Base-by-base conservation (phyloP, 2,329 filamentous ascomycete genomes). In the Proliferodiscus dingleyae region DNA sequence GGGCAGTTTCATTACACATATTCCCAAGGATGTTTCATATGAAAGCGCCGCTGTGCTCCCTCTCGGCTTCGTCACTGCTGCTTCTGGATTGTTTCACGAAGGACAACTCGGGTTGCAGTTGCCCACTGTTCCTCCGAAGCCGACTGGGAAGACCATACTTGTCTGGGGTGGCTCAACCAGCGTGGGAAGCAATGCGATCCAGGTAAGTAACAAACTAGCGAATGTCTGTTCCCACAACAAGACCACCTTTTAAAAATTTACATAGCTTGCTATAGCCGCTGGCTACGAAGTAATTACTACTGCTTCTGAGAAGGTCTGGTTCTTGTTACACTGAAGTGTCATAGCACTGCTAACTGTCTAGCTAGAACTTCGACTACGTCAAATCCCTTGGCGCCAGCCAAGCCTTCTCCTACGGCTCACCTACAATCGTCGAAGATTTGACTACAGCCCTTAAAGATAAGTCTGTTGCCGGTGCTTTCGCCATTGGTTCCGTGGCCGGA, bases 201-300 rank as follows among this genome's bases (percentile, higher is more conserved):
- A 74, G 29, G 29, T 32, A 32, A 5, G 29, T 32, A 15, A n/a
- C 13, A 6, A 13, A 13, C 29, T 32, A 5, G 29, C 6, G 13
- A 15, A n/a, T 5, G 13, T 15, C 4, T 32, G 5, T 32, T 32
- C 29, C 16, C 13, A 5, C 13, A 2, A 13, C 29, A 15, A 32
- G 16, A 4, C 3, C 13, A 13, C 13, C 3, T 32, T n/a, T 15
- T 10, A 4, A 32, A 15, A 10, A 6, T 3, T 15, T n/a, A 13
- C 13, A 15, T 5, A 32, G 49, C 59, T 73, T 2, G 69, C 68
- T 1, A 61, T 59, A 1, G 66, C 63, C 0, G 59, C 68, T 5
- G 70, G 70, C 7, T 64, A 70, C 40, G 64, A 66, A 28, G 68
- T 73, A 4, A 51, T 70, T 28, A 53, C 61, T 2, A 67, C 65